Evolutionary conservation across 352 stramenopile genomes (phyloP), one percentile per base, ranked within the genome.

Genomic region (Plasmopara halstedii): DNA sequence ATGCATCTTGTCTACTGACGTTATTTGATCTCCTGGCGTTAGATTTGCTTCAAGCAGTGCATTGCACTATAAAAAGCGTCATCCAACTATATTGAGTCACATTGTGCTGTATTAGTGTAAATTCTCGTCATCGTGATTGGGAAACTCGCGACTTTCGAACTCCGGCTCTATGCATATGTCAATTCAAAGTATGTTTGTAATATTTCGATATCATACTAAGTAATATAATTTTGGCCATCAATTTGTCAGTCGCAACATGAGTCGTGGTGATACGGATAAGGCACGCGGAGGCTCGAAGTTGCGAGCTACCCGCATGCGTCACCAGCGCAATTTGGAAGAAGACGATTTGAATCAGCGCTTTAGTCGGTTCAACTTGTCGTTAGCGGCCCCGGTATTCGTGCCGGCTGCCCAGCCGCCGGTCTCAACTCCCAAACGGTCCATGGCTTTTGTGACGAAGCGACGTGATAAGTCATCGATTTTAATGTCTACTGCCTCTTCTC

Each of bases 311-410:
- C 76, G 76, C 36, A 69, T 78, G 32, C 76, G 73, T 37, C 59
- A 55, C 20, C 64, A 83, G 46, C 71, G 60, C 25, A 83, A 62
- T 36, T 51, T 75, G 37, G 67, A 80, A 41, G 69, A 70, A 17
- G 70, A 81, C 18, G 73, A 88, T 33, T 58, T 88, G 21, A 67
- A 84, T 50, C 56, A 81, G 53, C 74, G 70, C 42, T 83, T 88
- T 35, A 72, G 73, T 33, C 41, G 46, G 19, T 42, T 29, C 7
- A 58, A 23, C 21, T 42, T 68, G 17, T 71, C 71, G 25, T 56
- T 83, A 17, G 73, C 73, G 8, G 76, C 76, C 27, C 70, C 73
- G 0, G 68, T 58, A 21, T 88, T 88, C 39, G 75, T 77, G 18
- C 67, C 67, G 1, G 60, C 55, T 3, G 53, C 47, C 2, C 50